Evolutionary conservation across 2,329 filamentous ascomycete species (phyloP).

Genomic region (Keithomyces neogunnii): DNA sequence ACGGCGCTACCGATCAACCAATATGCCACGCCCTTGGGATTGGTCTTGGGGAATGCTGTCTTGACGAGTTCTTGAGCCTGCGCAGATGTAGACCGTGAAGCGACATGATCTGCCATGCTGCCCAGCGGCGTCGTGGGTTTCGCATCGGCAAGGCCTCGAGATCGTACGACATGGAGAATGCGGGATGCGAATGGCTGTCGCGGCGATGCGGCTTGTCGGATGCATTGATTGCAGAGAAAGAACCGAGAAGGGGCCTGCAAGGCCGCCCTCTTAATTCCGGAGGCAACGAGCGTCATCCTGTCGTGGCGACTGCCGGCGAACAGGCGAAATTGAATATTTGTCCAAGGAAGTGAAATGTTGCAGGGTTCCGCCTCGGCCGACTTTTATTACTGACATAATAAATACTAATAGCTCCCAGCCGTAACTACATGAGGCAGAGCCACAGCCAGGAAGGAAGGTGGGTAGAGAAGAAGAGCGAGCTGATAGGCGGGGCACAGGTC

Average conservation of each 20-base stretch:
- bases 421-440: background rate
- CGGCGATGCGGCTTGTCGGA: constrained; percentile 18
- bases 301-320: background rate
- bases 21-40: constrained; percentile 71
- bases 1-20: constrained; percentile 88
- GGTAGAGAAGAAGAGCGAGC: constrained; percentile 11
- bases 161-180: constrained; percentile 31
- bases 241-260: constrained; percentile 29
- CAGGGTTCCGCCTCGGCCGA: background rate
- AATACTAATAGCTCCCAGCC: too few species aligned
- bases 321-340: background rate
- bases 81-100: constrained; percentile 13
- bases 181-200: constrained; percentile 25
- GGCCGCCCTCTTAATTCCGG: constrained; percentile 32
- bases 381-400: background rate
- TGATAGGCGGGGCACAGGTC: constrained; percentile 21
- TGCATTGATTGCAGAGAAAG: constrained; percentile 43
- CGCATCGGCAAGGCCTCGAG: constrained; percentile 28
- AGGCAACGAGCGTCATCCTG: constrained; percentile 33
- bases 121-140: constrained; percentile 20
- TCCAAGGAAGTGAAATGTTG: background rate
- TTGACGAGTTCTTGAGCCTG: constrained; percentile 18
- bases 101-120: constrained; percentile 17
- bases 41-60: constrained; percentile 49
- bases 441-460: background rate